Evolutionary conservation across 2,329 filamentous ascomycete genomes (phyloP).

Genomic region (Pseudogymnoascus sp.): DNA sequence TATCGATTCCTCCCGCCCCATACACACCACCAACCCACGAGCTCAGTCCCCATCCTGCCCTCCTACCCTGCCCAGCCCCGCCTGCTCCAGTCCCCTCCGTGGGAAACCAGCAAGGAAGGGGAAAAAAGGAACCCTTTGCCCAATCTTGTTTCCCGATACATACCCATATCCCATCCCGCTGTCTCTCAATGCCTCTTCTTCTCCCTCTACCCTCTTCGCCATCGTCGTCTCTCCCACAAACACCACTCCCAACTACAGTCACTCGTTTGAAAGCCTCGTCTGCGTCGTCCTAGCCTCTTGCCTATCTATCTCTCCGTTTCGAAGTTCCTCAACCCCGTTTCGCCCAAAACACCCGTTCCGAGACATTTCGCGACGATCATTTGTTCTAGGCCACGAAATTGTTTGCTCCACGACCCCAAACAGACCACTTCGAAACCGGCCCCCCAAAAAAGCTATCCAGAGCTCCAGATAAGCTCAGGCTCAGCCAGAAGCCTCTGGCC

Average conservation of each 20-base stretch:
- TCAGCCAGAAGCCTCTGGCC: background rate
- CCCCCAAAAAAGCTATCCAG: background rate
- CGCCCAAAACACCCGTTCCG: background rate
- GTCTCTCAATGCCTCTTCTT: background rate
- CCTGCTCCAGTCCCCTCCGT: background rate
- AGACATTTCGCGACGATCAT: background rate
- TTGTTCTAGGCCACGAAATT: background rate
- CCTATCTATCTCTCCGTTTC: background rate
- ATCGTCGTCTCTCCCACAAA: background rate
- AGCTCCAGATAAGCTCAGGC: background rate
- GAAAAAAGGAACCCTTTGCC: background rate
- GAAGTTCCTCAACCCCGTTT: background rate
- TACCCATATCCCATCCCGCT: background rate
- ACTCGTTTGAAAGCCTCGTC: background rate
- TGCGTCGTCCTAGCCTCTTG: background rate
- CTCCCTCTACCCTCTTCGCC: background rate
- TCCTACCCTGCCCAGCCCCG: background rate
- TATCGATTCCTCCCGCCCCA: background rate
- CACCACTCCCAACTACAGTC: background rate
- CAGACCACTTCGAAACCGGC: background rate
- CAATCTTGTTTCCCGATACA: background rate
- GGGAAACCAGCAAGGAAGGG: background rate
- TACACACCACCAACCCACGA: background rate
- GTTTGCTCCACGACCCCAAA: background rate
- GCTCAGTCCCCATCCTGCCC: background rate